phyloP scores from a whole-genome alignment of 176 grass and related monocot species.

The Ensete glaucum region DNA sequence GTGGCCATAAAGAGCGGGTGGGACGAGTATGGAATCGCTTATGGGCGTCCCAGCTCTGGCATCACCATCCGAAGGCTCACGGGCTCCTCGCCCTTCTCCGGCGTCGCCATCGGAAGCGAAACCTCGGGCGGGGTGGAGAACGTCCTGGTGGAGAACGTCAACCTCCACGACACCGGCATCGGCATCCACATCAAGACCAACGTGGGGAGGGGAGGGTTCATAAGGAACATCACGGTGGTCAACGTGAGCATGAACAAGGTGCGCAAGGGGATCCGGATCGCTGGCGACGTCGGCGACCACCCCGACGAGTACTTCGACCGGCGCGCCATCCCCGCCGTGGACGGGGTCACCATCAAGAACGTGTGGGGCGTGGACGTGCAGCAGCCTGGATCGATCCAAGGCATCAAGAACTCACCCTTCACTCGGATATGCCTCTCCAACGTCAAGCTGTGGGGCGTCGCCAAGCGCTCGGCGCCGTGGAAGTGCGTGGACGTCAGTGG shows the following conservation, averaged over 20 bases:
- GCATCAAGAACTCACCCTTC: constrained; percentile 38
- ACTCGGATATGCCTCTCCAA: constrained; percentile 55
- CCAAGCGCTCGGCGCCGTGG: constrained; percentile 22
- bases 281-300: neutral
- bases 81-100: constrained; percentile 2
- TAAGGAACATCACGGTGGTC: neutral
- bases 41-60: constrained; percentile 4
- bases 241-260: constrained; percentile 1
- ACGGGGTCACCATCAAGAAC: constrained; percentile 37
- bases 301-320: constrained; percentile 25
- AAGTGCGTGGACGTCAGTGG: constrained; percentile 46
- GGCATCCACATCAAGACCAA: neutral
- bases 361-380: constrained; percentile 50
- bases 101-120: constrained; percentile 11
- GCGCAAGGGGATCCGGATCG: neutral
- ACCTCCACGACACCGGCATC: neutral
- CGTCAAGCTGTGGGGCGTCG: constrained; percentile 45
- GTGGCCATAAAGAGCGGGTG: constrained; percentile 19
- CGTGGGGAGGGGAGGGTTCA: constrained; percentile 3
- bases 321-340: constrained; percentile 34
- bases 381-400: constrained; percentile 40
- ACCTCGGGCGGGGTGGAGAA: neutral
- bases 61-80: constrained; percentile 2
- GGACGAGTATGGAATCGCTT: constrained; percentile 16
- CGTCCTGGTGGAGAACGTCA: neutral